These are phyloP conservation scores for Dryas integrifolia DNA, from an alignment of 331 rosid species.

Conservation along the genomic window DNA sequence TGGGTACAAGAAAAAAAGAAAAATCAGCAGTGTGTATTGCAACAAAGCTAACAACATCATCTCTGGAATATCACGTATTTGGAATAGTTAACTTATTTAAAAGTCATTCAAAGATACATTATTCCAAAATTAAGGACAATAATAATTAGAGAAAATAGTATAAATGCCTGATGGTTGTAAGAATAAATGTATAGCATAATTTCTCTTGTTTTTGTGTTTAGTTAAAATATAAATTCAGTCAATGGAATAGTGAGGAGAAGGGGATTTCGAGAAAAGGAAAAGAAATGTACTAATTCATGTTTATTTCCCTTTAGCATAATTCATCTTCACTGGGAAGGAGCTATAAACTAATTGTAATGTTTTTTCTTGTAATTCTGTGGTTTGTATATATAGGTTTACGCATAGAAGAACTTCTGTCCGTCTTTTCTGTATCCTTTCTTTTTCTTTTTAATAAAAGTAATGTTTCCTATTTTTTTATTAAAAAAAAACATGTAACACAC, in stretches of 20 bases:
- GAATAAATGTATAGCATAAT: neutral
- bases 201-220: neutral
- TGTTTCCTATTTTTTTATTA: neutral
- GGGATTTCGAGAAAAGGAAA: neutral
- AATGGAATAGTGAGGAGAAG: neutral
- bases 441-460: neutral
- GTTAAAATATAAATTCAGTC: neutral
- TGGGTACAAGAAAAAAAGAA: constrained; percentile 21
- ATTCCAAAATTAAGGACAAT: neutral
- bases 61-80: neutral
- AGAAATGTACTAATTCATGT: neutral
- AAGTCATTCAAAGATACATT: neutral
- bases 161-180: neutral
- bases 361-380: neutral
- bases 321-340: neutral
- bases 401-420: neutral
- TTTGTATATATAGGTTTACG: neutral
- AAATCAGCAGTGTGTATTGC: constrained; percentile 21
- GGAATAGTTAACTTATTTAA: neutral
- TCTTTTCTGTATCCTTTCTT: neutral
- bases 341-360: neutral
- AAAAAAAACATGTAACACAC: constrained; percentile 42
- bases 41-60: neutral
- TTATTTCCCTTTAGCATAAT: neutral
- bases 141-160: neutral